Evolutionary conservation across 192 early-diverging fungal species (phyloP).

Genomic region (Linnemannia exigua): DNA sequence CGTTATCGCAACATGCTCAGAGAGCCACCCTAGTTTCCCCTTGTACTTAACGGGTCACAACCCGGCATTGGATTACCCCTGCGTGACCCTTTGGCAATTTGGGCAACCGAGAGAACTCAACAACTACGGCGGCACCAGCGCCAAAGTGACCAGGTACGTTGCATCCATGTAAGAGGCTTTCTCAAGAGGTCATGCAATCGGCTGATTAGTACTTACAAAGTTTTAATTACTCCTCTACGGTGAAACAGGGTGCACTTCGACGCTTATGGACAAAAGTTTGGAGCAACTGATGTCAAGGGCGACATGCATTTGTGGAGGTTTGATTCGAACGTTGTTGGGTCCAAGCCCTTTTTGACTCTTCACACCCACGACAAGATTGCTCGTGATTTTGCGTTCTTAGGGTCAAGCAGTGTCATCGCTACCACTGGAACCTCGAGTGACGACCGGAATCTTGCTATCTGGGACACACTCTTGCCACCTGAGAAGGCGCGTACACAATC

Average conservation of each 20-base stretch:
- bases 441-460: constrained; percentile 77
- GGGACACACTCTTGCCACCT: constrained; percentile 84
- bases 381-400: constrained; percentile 83
- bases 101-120: constrained; percentile 79
- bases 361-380: constrained; percentile 72
- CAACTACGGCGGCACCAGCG: constrained; percentile 65
- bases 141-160: constrained; percentile 63
- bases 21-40: constrained; percentile 62
- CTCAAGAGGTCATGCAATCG: neutral
- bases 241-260: constrained; percentile 77
- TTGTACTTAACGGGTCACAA: constrained; percentile 66
- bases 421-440: constrained; percentile 76
- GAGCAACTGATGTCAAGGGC: constrained; percentile 76
- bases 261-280: constrained; percentile 84
- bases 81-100: constrained; percentile 85
- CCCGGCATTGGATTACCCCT: constrained; percentile 65
- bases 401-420: constrained; percentile 78
- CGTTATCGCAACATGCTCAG: constrained; percentile 59
- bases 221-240: neutral
- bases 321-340: constrained; percentile 72
- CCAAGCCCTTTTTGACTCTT: constrained; percentile 67
- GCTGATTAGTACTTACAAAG: neutral
- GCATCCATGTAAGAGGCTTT: constrained; percentile 12
- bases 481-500: constrained; percentile 60
- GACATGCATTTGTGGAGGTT: constrained; percentile 82